Base-by-base conservation (phyloP, 257 asterid genomes). In the Primulina tabacum region DNA sequence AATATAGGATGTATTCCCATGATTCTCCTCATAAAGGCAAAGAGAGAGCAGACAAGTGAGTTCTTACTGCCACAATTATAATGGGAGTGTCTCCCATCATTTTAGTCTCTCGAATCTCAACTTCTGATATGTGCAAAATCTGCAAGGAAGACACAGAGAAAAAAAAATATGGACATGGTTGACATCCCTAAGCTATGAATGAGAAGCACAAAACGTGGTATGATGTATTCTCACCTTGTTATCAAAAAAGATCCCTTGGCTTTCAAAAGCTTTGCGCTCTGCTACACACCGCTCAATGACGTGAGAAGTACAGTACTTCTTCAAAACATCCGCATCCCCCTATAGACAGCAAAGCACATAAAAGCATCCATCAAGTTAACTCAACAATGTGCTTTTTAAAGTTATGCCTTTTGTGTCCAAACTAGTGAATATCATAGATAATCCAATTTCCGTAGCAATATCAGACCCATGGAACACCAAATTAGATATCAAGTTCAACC, bases 31-130 rank as follows among this genome's bases (percentile, higher is more conserved):
- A 71, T 4, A 18, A 20, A 61, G 67, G 62, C 2, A 53, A 34
- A 64, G 52, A 56, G 33, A 65, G 55, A 65, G 60, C 58, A 55
- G 10, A 32, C 58, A 43, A 61, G 32, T 11, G 63, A 60, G 43
- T 73, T 64, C 85, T 73, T 85, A 94, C 99, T 7, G 77, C 85
- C 57, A 94, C 78, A 66, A 94, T 89, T 65, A 94, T 94, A 73
- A 94, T 83, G 60, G 99, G 97, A 53, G 88, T 78, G 65, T 94
- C 99, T 62, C 95, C 99, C 97, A 94, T 85, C 96, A 94, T 86
- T 85, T 91, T 94, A 59, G 96, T 86, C 85, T 91, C 97, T 73
- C 84, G 87, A 68, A 94, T 95, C 72, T 91, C 97, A 28, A 79
- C 90, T 1, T 94, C 99, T 34, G 98, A 89, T 72, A 94, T 79